These are phyloP conservation scores for Cronartium ribicola DNA, from an alignment of 1,284 basidiomycete genomes.

Conservation along the genomic window DNA sequence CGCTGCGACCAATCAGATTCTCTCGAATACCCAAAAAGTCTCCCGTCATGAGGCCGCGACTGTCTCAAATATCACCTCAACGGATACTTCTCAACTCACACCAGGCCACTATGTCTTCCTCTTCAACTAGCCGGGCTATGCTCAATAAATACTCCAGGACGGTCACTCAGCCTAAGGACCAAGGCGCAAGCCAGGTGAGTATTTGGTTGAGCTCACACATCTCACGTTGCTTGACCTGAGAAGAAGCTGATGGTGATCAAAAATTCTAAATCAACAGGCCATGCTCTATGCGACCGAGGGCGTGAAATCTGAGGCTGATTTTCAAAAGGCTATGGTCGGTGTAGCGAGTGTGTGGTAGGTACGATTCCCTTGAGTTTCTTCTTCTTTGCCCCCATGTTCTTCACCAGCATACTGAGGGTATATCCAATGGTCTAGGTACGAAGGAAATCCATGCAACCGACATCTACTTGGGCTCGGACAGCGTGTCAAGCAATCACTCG, in stretches of 20 bases:
- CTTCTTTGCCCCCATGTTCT: neutral
- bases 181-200: constrained; percentile 82
- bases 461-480: constrained; percentile 85
- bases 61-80: constrained; percentile 7
- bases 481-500: constrained; percentile 74
- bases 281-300: constrained; percentile 96
- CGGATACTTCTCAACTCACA: neutral
- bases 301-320: constrained; percentile 62
- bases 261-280: constrained; percentile 57
- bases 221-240: neutral
- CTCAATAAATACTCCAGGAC: constrained; percentile 79
- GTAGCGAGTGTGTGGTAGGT: constrained; percentile 87
- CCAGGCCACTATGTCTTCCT: neutral
- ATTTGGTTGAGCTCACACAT: neutral
- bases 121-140: neutral
- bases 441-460: constrained; percentile 69
- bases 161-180: constrained; percentile 82
- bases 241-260: neutral
- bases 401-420: neutral
- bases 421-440: neutral
- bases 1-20: neutral
- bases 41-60: neutral
- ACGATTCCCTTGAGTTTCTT: neutral
- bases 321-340: constrained; percentile 91
- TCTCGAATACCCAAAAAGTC: neutral